A percentile compares a stretch with the other conserved stretches of the same genome.
Conservation (phyloP, 2,329 filamentous ascomycete species). For the Clonostachys sp. region DNA sequence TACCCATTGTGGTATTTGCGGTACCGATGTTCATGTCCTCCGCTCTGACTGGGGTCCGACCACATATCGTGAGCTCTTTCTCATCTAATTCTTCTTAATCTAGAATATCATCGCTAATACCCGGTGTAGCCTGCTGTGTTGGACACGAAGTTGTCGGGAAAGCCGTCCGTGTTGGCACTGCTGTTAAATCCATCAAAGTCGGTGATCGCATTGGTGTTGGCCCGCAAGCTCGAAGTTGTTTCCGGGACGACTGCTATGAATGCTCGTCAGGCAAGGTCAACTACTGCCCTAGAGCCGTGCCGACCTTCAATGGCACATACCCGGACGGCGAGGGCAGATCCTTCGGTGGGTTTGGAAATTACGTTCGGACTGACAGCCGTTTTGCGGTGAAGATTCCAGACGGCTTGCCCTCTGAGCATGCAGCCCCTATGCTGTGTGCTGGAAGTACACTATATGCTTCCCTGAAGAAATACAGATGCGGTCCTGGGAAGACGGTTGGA, state of each 20-base stretch:
- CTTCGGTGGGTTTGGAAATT: constrained; percentile 1
- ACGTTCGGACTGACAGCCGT: constrained; percentile 10
- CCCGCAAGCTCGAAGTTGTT: constrained; percentile 42
- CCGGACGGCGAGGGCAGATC: neutral
- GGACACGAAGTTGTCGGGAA: constrained; percentile 64
- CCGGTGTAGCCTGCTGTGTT: constrained; percentile 32
- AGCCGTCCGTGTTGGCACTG: constrained; percentile 46
- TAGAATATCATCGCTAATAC: constrained; percentile 3
- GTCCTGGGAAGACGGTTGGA: constrained; percentile 62
- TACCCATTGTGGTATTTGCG: constrained; percentile 62
- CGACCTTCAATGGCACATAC: constrained; percentile 1
- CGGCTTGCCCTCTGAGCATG: constrained; percentile 28
- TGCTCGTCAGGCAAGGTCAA: constrained; percentile 33
- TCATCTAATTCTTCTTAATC: neutral
- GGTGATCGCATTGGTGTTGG: constrained; percentile 63
- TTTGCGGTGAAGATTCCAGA: constrained; percentile 48
- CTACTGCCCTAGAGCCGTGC: constrained; percentile 28
- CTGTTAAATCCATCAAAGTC: constrained; percentile 43
- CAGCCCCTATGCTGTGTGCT: constrained; percentile 65
- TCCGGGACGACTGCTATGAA: constrained; percentile 30
- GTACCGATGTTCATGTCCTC: constrained; percentile 53
- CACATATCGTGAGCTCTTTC: constrained; percentile 5
- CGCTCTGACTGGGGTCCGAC: constrained; percentile 38
- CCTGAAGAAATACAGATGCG: constrained; percentile 56
- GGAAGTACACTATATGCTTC: constrained; percentile 66